Evolutionary conservation across 495 filamentous ascomycete species (phyloP).

Genomic region (Aspergillus biplanus): DNA sequence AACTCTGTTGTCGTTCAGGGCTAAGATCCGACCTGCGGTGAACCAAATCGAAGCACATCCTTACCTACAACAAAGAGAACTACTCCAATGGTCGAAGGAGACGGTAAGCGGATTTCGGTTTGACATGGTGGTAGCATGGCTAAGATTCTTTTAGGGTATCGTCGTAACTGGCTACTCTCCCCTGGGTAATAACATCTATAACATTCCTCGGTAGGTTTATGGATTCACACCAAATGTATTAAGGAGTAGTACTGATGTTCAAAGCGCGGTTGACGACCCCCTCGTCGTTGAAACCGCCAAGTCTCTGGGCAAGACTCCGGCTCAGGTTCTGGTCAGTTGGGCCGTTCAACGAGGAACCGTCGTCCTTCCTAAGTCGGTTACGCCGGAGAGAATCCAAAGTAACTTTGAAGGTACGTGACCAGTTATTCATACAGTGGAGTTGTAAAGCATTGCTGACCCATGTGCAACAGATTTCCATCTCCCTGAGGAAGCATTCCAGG

Average conservation of each 20-base stretch:
- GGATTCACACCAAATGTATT: not conserved
- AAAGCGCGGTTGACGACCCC: slow-evolving; percentile 55
- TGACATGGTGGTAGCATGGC: not conserved
- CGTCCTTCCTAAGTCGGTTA: slow-evolving; percentile 59
- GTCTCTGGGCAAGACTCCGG: slow-evolving; percentile 65
- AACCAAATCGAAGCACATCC: slow-evolving; percentile 85
- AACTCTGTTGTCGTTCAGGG: slow-evolving; percentile 24
- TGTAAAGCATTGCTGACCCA: too few relatives aligned
- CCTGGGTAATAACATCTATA: slow-evolving; percentile 50
- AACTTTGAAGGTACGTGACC: slow-evolving; percentile 43
- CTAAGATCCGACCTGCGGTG: slow-evolving; percentile 61
- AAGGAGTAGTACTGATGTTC: slow-evolving; percentile 2
- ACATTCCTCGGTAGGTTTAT: slow-evolving; percentile 28
- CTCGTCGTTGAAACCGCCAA: slow-evolving; percentile 56
- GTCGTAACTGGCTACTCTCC: slow-evolving; percentile 48
- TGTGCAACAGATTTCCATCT: slow-evolving; percentile 34
- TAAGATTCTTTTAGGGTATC: slow-evolving; percentile 34
- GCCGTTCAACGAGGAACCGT: slow-evolving; percentile 70
- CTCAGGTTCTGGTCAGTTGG: slow-evolving; percentile 77
- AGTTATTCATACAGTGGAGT: too few relatives aligned
- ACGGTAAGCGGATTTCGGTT: not conserved
- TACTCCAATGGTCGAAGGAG: slow-evolving; percentile 44
- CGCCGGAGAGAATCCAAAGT: slow-evolving; percentile 50
- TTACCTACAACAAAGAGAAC: slow-evolving; percentile 68
- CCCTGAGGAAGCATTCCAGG: slow-evolving; percentile 38